Evolutionary conservation across 2,329 filamentous ascomycete species (phyloP), one percentile per base, ranked within the genome.

Genomic region (Neofusicoccum laricinum): DNA sequence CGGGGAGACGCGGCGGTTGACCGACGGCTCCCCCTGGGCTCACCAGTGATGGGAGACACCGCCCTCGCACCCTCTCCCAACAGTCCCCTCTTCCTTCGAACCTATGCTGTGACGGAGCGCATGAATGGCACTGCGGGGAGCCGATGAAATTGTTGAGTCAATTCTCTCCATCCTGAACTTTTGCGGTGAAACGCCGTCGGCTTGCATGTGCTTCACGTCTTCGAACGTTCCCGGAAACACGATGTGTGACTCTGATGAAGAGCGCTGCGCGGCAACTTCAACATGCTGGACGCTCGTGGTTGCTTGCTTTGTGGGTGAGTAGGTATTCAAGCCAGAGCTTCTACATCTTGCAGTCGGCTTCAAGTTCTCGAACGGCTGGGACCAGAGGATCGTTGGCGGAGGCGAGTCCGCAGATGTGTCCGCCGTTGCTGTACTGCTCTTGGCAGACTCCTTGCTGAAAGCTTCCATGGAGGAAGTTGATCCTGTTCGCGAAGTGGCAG

Each of bases 201-300:
- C 10, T 19, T 46, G 25, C 40, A 19, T 25, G 12, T 34, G 12
- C 12, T 21, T 8, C 3, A 30, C n/a, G 11, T 36, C n/a, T 5
- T 21, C 32, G 15, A 15, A 3, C 7, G 2, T 30, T 8, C 12
- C 8, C 2, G 40, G 40, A 19, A 19, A 7, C 6, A 36, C 14
- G 11, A 17, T 10, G 4, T 43, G 12, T 5, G 8, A 14, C 10
- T 34, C 30, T 0, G 41, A 21, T 5, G n/a, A 17, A 19, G 25
- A 10, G 10, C 38, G 48, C 36, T 63, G 36, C 1, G 38, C 48
- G 19, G 10, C 12, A n/a, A 21, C 61, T 21, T 63, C 61, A 36
- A 63, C 19, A 25, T 53, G 61, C 15, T 63, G 61, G 12, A 63
- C 41, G 40, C 61, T 63, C 12, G 49, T 63, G 7, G 61, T 63